phyloP scores from a whole-genome alignment of 257 asterid genomes.

The Solanum megistacrolobum region DNA sequence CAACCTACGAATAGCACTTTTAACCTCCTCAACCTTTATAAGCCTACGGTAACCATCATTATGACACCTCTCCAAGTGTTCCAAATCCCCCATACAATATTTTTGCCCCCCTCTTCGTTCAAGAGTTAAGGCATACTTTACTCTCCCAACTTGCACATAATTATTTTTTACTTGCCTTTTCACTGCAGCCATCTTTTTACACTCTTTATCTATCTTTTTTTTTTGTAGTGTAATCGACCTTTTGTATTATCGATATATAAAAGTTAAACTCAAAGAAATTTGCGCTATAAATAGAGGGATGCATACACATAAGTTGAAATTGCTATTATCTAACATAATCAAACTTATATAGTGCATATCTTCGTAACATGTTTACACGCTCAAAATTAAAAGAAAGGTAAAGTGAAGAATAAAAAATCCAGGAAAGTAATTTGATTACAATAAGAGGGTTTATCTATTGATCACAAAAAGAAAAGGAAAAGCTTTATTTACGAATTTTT shows the following conservation, averaged over 20 bases:
- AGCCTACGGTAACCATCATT: no score
- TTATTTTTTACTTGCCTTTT: not conserved
- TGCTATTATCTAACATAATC: not conserved
- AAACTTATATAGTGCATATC: not conserved
- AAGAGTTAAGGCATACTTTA: no score
- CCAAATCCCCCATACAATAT: not conserved
- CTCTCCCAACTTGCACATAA: not conserved
- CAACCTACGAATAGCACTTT: not conserved
- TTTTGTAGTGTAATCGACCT: not conserved
- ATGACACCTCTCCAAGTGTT: not conserved
- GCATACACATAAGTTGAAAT: not conserved
- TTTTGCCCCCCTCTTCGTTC: not conserved
- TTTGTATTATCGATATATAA: not conserved
- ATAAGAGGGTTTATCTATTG: not conserved
- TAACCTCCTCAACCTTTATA: not conserved
- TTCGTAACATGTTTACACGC: not conserved
- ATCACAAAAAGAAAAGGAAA: not conserved
- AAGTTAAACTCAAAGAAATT: not conserved
- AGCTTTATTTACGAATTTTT: no score
- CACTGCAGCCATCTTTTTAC: not conserved
- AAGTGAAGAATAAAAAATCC: not conserved
- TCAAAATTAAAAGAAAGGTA: not conserved
- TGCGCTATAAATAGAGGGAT: not conserved
- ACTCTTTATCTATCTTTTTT: not conserved
- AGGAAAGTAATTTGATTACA: not conserved